Base-by-base conservation (phyloP, 352 stramenopile species). In the Pythium insidiosum region DNA sequence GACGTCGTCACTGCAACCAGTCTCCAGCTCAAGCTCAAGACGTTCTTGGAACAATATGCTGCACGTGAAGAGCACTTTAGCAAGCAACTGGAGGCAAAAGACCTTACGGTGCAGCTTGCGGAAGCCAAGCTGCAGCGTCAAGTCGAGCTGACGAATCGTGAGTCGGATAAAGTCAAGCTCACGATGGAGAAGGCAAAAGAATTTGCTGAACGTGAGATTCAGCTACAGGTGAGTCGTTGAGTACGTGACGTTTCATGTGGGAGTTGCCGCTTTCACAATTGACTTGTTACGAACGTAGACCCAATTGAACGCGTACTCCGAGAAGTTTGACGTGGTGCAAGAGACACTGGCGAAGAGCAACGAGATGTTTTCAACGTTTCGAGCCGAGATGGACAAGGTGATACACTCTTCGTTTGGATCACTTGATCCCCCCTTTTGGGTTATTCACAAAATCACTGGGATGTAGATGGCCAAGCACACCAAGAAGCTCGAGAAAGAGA, bases 401-500 rank as follows among this genome's bases (percentile, higher is more conserved):
- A 1, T 9, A n/a, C n/a, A 5, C 15, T 28, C 18, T 3, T 43
- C 10, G 46, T 20, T 44, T 34, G 28, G 28, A 9, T 34, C 28
- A 15, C 28, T 34, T 34, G 28, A 15, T 34, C 19, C 30, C 15
- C 15, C 6, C 11, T 5, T 33, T 9, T 44, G 20, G 22, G 15
- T 5, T 30, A 6, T 30, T n/a, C n/a, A 19, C 12, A 5, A 13
- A 36, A n/a, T 3, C 24, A 42, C 13, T 24, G 13, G 19, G 53
- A 22, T 37, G 20, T 38, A 76, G 58, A 88, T 94, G 78, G 61
- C 66, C 25, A 94, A 94, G 58, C 68, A 81, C 15, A 88, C 73
- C n/a, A 90, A 90, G 50, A 83, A 84, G 31, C 53, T 94, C 2
- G 81, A 94, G 56, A 94, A 91, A 44, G 81, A 94, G 37, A 94